phyloP scores from a whole-genome alignment of 2,329 filamentous ascomycete genomes.

The Lojkania enalia region DNA sequence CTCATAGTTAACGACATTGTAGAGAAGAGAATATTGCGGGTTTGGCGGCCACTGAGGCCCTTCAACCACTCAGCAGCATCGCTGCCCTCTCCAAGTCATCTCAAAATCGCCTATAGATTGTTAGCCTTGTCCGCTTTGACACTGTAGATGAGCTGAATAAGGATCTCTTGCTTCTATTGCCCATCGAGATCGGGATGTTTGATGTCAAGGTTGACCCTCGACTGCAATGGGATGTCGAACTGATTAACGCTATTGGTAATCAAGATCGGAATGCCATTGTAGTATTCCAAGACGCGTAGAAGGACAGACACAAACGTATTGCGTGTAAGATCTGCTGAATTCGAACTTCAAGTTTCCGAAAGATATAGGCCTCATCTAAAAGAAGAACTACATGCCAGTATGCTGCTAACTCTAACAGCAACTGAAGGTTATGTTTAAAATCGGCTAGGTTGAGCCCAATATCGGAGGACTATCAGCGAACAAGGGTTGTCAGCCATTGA shows the following conservation, averaged over 20 bases:
- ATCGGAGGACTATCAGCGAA: slow-evolving; percentile 53
- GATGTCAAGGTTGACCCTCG: too few relatives aligned
- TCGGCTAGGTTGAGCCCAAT: slow-evolving; percentile 47
- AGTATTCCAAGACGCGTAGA: too few relatives aligned
- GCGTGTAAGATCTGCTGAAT: too few relatives aligned
- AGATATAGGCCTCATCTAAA: slow-evolving; percentile 32
- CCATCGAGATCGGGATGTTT: too few relatives aligned
- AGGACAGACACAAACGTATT: too few relatives aligned
- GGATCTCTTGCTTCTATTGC: too few relatives aligned
- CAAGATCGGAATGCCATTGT: too few relatives aligned
- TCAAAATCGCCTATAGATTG: not conserved
- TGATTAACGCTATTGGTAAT: too few relatives aligned
- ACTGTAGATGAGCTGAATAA: not conserved
- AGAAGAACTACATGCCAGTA: slow-evolving; percentile 55
- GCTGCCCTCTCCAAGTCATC: not conserved
- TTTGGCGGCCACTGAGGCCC: not conserved
- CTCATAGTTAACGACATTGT: not conserved
- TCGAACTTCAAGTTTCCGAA: too few relatives aligned
- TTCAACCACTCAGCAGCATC: not conserved
- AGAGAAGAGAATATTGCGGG: not conserved
- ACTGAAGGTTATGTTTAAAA: slow-evolving; percentile 49
- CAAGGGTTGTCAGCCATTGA: slow-evolving; percentile 54
- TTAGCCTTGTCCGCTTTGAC: not conserved
- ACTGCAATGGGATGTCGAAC: too few relatives aligned
- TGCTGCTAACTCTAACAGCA: slow-evolving; percentile 50